Evolutionary conservation across 169 alveolate genomes (phyloP).

Genomic region (Eimeria maxima): DNA sequence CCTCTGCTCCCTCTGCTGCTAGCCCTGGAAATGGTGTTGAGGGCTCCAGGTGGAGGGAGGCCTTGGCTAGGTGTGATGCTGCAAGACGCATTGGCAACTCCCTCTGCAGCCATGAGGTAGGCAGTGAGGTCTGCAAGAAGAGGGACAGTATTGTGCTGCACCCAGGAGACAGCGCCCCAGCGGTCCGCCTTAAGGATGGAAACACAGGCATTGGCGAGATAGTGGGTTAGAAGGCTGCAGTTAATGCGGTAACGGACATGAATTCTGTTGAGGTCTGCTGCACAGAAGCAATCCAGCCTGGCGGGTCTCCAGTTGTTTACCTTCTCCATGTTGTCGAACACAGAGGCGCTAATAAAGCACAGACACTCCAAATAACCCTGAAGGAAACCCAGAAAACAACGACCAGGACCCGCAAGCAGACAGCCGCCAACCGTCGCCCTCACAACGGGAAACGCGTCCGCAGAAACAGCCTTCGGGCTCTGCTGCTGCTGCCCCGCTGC

Average conservation of each 20-base stretch:
- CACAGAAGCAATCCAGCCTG: constrained; percentile 77
- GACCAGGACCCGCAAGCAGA: neutral
- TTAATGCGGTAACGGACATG: constrained; percentile 72
- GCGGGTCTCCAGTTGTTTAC: constrained; percentile 74
- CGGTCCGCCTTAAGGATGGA: constrained; percentile 56
- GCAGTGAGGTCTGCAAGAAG: constrained; percentile 14
- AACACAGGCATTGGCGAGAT: constrained; percentile 69
- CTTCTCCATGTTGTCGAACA: constrained; percentile 51
- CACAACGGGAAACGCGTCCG: neutral
- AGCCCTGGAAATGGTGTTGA: neutral
- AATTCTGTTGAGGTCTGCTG: constrained; percentile 14
- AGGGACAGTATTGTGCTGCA: constrained; percentile 35
- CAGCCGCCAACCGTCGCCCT: neutral
- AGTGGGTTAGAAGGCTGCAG: constrained; percentile 70
- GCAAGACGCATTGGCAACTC: constrained; percentile 30
- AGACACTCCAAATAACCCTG: constrained; percentile 64
- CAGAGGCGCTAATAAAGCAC: constrained; percentile 60
- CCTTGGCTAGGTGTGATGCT: neutral
- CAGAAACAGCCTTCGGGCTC: neutral
- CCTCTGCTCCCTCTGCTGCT: neutral
- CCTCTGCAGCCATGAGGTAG: constrained; percentile 62
- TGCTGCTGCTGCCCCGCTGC: constrained; percentile 1
- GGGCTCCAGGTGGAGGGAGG: neutral
- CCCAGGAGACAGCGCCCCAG: constrained; percentile 58
- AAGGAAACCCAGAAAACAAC: constrained; percentile 66